These are phyloP conservation scores for Mycena rosella DNA, from an alignment of 768 basidiomycete species.

Conservation along the genomic window DNA sequence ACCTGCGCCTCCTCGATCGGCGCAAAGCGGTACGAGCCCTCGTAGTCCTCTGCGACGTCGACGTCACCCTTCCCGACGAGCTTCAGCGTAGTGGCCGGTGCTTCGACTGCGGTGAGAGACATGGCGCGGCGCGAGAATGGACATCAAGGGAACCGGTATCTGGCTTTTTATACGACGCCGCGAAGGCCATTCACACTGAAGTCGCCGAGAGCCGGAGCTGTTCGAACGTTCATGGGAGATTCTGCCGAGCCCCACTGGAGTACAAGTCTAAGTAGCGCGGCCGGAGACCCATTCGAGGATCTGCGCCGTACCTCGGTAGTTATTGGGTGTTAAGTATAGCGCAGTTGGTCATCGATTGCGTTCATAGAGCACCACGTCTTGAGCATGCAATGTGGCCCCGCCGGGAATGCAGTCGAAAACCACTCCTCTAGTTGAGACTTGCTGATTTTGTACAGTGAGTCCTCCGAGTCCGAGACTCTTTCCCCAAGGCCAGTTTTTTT, in stretches of 20 bases:
- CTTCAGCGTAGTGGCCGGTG: slow-evolving; percentile 10
- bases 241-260: slow-evolving; percentile 19
- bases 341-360: not conserved
- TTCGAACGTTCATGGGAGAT: not conserved
- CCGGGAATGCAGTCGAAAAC: too few species aligned
- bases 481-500: too few species aligned
- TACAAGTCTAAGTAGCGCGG: not conserved
- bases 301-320: not conserved
- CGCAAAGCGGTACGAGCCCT: slow-evolving; percentile 60
- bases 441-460: too few species aligned
- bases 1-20: slow-evolving; percentile 84
- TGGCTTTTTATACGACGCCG: slow-evolving; percentile 13
- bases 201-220: slow-evolving; percentile 15
- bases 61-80: slow-evolving; percentile 29
- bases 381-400: too few species aligned
- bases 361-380: too few species aligned
- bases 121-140: slow-evolving; percentile 18
- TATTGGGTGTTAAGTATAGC: not conserved
- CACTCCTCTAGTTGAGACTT: too few species aligned
- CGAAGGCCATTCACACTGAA: slow-evolving; percentile 20
- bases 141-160: not conserved
- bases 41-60: slow-evolving; percentile 27
- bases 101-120: slow-evolving; percentile 33
- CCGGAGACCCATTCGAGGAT: not conserved
- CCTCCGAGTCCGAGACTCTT: too few species aligned